A percentile compares a stretch with the other conserved stretches of the same genome.
phyloP scores from a whole-genome alignment of 768 basidiomycete genomes.

The Fomitopsis serialis region DNA sequence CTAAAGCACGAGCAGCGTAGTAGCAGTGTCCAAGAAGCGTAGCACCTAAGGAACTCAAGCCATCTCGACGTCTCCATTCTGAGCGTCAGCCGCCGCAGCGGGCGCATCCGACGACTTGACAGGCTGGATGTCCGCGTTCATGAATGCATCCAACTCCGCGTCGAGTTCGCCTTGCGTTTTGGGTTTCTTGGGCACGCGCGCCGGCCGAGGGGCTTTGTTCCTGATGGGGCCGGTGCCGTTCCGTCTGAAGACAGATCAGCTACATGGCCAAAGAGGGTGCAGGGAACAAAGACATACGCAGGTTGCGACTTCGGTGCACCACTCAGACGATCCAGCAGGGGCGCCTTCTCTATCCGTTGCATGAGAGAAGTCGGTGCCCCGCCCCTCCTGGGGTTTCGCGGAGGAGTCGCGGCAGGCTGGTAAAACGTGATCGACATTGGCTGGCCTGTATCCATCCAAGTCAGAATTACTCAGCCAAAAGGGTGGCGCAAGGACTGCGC shows the following conservation, averaged over 20 bases:
- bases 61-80: constrained; percentile 16
- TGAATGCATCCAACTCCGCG: constrained; percentile 82
- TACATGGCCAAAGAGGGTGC: not conserved
- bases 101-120: constrained; percentile 22
- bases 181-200: constrained; percentile 33
- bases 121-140: constrained; percentile 48
- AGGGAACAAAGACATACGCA: not conserved
- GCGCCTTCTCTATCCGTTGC: constrained; percentile 70
- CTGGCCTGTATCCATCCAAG: constrained; percentile 53
- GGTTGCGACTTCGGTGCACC: constrained; percentile 26
- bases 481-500: not conserved
- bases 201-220: constrained; percentile 27
- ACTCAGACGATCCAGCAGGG: constrained; percentile 61
- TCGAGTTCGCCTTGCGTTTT: constrained; percentile 84
- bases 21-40: not conserved
- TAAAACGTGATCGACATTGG: constrained; percentile 71
- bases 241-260: constrained; percentile 12
- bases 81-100: not conserved
- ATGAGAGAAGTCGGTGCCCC: constrained; percentile 53
- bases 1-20: not conserved
- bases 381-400: constrained; percentile 41
- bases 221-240: constrained; percentile 27
- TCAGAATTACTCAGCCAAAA: not conserved
- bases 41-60: not conserved
- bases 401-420: constrained; percentile 28